A percentile compares a stretch with the other conserved stretches of the same genome.
Conservation (phyloP, 176 grass and related monocot species). For the Paspalum notatum region DNA sequence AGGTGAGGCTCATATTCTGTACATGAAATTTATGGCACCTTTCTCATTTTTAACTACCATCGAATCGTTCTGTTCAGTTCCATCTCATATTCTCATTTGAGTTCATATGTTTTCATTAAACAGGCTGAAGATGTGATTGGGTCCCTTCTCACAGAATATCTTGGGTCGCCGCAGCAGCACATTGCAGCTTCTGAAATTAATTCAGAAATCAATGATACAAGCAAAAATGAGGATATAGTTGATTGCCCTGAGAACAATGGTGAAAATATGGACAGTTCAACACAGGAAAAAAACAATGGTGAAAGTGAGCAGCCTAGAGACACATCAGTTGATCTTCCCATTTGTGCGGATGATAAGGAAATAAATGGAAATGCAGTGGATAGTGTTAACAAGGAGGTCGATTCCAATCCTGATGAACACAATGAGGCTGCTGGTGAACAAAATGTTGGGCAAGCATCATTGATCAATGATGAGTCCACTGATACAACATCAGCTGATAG, state of each 20-base stretch:
- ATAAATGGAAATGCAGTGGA: constrained; percentile 32
- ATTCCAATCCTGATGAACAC: constrained; percentile 40
- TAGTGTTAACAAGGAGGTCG: constrained; percentile 38
- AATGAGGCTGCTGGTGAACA: constrained; percentile 32
- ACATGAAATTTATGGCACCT: constrained; percentile 9
- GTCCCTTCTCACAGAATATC: constrained; percentile 85
- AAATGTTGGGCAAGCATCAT: constrained; percentile 7
- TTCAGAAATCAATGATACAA: constrained; percentile 25
- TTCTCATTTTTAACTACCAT: neutral
- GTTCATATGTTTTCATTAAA: constrained; percentile 39
- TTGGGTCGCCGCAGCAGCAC: constrained; percentile 64
- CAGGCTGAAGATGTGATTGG: constrained; percentile 91
- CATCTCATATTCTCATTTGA: constrained; percentile 38
- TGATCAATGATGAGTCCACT: constrained; percentile 28
- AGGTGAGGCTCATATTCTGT: constrained; percentile 55
- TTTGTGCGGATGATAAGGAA: constrained; percentile 33
- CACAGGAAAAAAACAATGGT: constrained; percentile 26
- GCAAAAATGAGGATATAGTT: constrained; percentile 31
- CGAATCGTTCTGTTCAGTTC: neutral
- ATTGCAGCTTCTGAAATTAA: constrained; percentile 39
- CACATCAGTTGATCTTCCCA: constrained; percentile 9
- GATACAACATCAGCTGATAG: constrained; percentile 24
- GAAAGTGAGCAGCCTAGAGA: constrained; percentile 25
- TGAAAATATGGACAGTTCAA: constrained; percentile 30
- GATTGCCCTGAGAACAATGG: constrained; percentile 22